Base-by-base conservation (phyloP, 2,329 filamentous ascomycete genomes). In the Botryotinia globosa region DNA sequence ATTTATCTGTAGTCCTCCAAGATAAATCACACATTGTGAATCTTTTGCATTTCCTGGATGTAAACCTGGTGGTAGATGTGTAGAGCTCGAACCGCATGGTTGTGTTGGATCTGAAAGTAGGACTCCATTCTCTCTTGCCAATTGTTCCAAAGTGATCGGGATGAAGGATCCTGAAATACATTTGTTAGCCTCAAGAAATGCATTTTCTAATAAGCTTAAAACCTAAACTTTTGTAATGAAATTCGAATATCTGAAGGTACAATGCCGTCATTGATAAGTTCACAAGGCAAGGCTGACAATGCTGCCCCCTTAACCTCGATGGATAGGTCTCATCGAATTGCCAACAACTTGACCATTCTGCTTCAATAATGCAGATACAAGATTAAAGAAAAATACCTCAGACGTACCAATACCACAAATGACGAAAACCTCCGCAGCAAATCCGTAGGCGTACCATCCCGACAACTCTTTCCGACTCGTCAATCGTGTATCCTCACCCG, bases 401-500 rank as follows among this genome's bases (percentile, higher is more conserved):
- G 71, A 84, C 90, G 81, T 82, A 93, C 94, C 90, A 81, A 92
- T 89, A 34, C 90, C 95, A 82, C 96, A 98, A 72, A 98, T 93
- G 25, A 97, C 93, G 81, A 98, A 98, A 71, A 97, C 95, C 84
- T 99, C 96, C 32, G 95, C 94, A 37, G 96, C 96, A 86, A 97
- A 98, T 59, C 92, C 92, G 84, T 98, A 98, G 81, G 92, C 91
- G 83, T 98, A 99, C 93, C 97, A 99, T 78, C 95, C 96, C 56
- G 90, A 86, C 74, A 98, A 87, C 87, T 99, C 96, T 82, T 92
- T 95, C 77, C 84, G 85, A 81, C 93, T 97, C 16, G 96, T 98
- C 72, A 92, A 88, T n/a, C 95, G 88, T 37, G 90, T 92, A 82
- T 99, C 96, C 81, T 98, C 94, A 74, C 92, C 94, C 3, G 87